Evolutionary conservation across 1,284 basidiomycete species (phyloP), one percentile per base, ranked within the genome.

Genomic region (Rhodofomes roseus): DNA sequence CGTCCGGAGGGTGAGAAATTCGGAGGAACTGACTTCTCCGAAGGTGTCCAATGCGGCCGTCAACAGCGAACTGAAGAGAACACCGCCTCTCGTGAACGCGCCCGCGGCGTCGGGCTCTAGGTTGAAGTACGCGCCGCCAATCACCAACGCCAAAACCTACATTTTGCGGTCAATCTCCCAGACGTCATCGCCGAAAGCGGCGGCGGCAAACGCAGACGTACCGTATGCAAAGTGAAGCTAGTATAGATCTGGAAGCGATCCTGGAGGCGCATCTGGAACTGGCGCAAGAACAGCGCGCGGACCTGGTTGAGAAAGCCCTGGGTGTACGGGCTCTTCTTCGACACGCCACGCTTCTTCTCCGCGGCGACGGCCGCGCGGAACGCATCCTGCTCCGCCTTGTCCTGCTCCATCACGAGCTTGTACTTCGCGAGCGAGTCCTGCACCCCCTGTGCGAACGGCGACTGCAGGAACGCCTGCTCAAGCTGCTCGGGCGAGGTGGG

Each of bases 321-420:
- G 3, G 92, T 95, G 76, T 95, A 96, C 2, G 93, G 90, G 63
- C 89, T 92, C 77, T 90, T 91, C 74, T 87, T 87, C 25, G 89
- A 85, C 2, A 93, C 93, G 23, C 92, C 89, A 56, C 81, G 83
- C 74, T 92, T 89, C 80, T 96, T 96, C 71, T 93, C 88, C 4
- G 86, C 86, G 23, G 77, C 73, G 23, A 94, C 91, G 2, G 93
- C 91, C 20, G 79, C 77, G 54, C 86, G 83, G 81, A 96, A 96
- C 22, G 84, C 80, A 58, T 89, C 84, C 70, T 92, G 86, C 62
- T 89, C 86, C 0, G 77, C 74, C 65, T 86, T 85, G 63, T 89
- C 84, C 0, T 80, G 79, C 55, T 82, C 82, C 80, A 89, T 86
- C n/a, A 76, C 69, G 18, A 73, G 60, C 68, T 88, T 89, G 77